Evolutionary conservation across 2,329 filamentous ascomycete genomes (phyloP).

Genomic region (Pleurostoma richardsiae): DNA sequence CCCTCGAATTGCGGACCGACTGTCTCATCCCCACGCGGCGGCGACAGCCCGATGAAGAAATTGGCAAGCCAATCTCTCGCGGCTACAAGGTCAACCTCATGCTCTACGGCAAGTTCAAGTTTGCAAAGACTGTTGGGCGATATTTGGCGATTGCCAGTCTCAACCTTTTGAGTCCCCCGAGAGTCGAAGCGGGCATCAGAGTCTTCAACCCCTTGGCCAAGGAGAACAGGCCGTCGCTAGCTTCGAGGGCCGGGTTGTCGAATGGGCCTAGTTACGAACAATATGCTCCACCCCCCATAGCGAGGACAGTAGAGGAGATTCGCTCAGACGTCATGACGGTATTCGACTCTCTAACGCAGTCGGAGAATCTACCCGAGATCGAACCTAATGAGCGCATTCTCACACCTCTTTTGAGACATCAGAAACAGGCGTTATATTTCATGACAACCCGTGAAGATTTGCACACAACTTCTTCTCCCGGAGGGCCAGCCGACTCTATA

Average conservation of each 20-base stretch:
- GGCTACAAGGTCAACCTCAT: conserved; percentile 65
- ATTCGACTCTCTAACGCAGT: conserved; percentile 77
- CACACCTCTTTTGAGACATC: conserved; percentile 72
- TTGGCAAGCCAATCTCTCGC: conserved; percentile 57
- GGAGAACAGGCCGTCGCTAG: conserved; percentile 36
- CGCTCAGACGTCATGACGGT: conserved; percentile 78
- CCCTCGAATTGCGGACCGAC: conserved; percentile 62
- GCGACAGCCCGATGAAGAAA: conserved; percentile 57
- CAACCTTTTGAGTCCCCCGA: conserved; percentile 61
- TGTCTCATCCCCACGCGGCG: conserved; percentile 65
- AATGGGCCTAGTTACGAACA: not conserved
- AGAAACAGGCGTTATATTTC: conserved; percentile 86
- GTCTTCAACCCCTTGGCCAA: conserved; percentile 72
- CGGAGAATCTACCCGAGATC: conserved; percentile 69
- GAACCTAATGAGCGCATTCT: conserved; percentile 58
- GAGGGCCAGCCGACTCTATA: conserved; percentile 60
- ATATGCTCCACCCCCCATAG: conserved; percentile 22
- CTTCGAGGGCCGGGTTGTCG: conserved; percentile 11
- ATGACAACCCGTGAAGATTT: conserved; percentile 74
- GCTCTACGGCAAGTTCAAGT: conserved; percentile 70
- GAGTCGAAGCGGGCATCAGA: conserved; percentile 62
- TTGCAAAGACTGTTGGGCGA: conserved; percentile 60
- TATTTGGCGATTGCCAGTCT: conserved; percentile 62
- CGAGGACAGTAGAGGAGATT: conserved; percentile 78
- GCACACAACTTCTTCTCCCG: conserved; percentile 29